phyloP scores from a whole-genome alignment of 352 stramenopile species.

The Phytopythium sindhum region DNA sequence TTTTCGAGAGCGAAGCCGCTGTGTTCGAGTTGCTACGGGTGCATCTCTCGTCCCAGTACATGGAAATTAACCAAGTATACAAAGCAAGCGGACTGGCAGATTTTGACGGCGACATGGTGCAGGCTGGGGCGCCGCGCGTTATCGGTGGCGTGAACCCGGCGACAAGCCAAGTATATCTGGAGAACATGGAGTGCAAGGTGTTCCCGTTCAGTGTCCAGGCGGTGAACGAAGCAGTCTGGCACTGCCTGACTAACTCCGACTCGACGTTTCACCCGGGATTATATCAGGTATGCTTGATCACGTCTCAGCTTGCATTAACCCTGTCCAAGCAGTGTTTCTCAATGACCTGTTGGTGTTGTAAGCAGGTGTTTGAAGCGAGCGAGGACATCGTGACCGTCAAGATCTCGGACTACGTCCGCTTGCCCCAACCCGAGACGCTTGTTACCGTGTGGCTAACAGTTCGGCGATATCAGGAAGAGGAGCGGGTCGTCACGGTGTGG shows the following conservation, averaged over 20 bases:
- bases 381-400: slow-evolving; percentile 21
- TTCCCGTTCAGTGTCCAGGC: slow-evolving; percentile 26
- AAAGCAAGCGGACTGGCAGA: slow-evolving; percentile 13
- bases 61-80: slow-evolving; percentile 23
- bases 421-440: slow-evolving; percentile 19
- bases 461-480: slow-evolving; percentile 16
- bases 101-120: slow-evolving; percentile 29
- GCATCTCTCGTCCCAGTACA: slow-evolving; percentile 25
- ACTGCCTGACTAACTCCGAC: slow-evolving; percentile 17
- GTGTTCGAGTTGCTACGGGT: slow-evolving; percentile 28
- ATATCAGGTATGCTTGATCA: slow-evolving; percentile 9
- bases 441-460: slow-evolving; percentile 26
- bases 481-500: slow-evolving; percentile 26
- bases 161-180: slow-evolving; percentile 17
- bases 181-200: slow-evolving; percentile 31
- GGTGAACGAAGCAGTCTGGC: slow-evolving; percentile 26
- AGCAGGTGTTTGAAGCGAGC: slow-evolving; percentile 11
- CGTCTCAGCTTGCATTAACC: too few relatives aligned
- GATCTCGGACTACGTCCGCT: slow-evolving; percentile 17
- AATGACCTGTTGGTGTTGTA: background rate
- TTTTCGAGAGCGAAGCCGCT: slow-evolving; percentile 20
- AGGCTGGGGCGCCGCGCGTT: slow-evolving; percentile 9
- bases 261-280: slow-evolving; percentile 15
- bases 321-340: background rate
- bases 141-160: background rate